These are phyloP conservation scores for Myrica gale DNA, from an alignment of 306 rosid species.

Conservation along the genomic window DNA sequence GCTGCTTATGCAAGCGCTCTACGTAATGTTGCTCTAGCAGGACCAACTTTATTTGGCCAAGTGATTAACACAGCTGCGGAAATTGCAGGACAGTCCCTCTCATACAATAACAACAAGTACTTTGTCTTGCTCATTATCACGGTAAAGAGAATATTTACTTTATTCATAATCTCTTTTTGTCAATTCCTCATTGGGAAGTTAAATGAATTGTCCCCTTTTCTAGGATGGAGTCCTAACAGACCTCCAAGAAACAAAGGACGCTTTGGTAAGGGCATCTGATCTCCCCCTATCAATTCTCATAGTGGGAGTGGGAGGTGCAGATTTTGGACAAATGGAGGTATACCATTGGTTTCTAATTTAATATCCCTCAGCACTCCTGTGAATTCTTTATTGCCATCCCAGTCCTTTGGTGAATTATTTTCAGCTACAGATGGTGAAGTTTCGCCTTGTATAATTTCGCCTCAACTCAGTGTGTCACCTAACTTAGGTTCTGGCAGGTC, in stretches of 20 bases:
- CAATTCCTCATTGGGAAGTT: background rate
- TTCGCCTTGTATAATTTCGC: background rate
- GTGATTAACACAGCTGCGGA: slow-evolving; percentile 70
- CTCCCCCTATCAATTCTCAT: slow-evolving; percentile 81
- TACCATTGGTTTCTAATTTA: background rate
- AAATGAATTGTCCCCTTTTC: slow-evolving; percentile 13
- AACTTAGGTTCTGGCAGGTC: slow-evolving; percentile 37
- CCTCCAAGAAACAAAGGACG: slow-evolving; percentile 77
- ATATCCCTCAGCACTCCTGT: background rate
- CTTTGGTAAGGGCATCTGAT: slow-evolving; percentile 80
- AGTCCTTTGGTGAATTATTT: background rate
- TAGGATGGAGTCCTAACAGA: slow-evolving; percentile 92
- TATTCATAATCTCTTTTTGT: background rate
- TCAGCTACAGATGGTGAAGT: background rate
- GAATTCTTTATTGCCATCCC: background rate
- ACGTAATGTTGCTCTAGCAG: slow-evolving; percentile 53
- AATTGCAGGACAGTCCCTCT: slow-evolving; percentile 58
- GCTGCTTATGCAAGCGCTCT: slow-evolving; percentile 61
- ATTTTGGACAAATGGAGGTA: slow-evolving; percentile 85
- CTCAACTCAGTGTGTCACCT: background rate
- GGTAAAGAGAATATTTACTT: slow-evolving; percentile 35
- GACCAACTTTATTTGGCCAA: slow-evolving; percentile 86
- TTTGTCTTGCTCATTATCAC: slow-evolving; percentile 75
- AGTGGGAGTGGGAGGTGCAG: slow-evolving; percentile 84
- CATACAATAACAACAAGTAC: slow-evolving; percentile 42